Conservation (phyloP, 169 alveolate genomes). For the Amoebophrya sp. region DNA sequence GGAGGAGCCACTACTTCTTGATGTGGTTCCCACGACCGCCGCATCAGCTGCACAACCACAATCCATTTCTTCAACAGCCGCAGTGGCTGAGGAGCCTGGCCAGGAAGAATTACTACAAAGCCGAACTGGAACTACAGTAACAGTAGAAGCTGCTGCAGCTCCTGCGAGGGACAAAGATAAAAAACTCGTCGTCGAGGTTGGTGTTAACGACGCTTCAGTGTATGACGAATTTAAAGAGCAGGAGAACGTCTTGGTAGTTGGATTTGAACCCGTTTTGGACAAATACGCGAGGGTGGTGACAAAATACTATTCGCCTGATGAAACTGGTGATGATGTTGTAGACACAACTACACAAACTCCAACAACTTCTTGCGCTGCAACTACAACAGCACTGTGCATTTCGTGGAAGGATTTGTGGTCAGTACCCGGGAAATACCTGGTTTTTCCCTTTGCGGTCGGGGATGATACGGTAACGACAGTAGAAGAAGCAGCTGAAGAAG, state of each 20-base stretch:
- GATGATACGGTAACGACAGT: background rate
- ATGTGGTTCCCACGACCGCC: too few species aligned
- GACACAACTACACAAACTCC: background rate
- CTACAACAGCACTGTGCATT: background rate
- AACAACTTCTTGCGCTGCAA: background rate
- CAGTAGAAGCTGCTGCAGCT: too few species aligned
- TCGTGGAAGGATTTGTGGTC: background rate
- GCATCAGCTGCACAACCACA: too few species aligned
- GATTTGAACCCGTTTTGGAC: background rate
- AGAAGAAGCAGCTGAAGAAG: background rate
- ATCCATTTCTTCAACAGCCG: too few species aligned
- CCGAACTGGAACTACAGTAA: too few species aligned
- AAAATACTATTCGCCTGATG: background rate
- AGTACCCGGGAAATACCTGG: background rate
- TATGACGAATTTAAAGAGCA: background rate
- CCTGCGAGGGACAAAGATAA: background rate
- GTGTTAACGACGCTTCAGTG: background rate
- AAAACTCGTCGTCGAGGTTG: background rate
- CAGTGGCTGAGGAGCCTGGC: too few species aligned
- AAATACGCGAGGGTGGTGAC: background rate
- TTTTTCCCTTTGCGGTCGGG: background rate
- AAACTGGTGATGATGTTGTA: background rate
- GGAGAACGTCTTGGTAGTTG: background rate
- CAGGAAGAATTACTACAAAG: too few species aligned
- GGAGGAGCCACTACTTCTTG: too few species aligned